Percentiles rank a stretch among this genome's conserved stretches.
These are phyloP conservation scores for Microthlaspi erraticum DNA, from an alignment of 345 rosid species.

Conservation along the genomic window DNA sequence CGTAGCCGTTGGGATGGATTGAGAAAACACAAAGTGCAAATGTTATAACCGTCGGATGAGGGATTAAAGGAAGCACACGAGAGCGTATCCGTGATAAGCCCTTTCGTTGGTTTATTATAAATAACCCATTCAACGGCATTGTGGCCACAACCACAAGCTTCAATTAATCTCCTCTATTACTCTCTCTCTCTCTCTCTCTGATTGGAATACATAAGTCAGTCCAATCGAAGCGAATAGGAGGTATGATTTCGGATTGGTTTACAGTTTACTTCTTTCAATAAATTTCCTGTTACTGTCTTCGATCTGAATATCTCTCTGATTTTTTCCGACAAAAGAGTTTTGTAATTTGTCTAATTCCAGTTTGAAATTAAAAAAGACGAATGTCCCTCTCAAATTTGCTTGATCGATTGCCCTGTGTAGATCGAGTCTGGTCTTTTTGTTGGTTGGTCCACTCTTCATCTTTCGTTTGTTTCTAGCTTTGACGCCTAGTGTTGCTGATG, in stretches of 20 bases:
- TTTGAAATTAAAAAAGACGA: neutral
- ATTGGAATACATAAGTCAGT: neutral
- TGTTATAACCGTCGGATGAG: slow-evolving; percentile 52
- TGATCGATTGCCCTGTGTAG: neutral
- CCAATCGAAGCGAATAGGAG: slow-evolving; percentile 22
- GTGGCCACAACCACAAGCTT: slow-evolving; percentile 1
- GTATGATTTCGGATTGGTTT: slow-evolving; percentile 2
- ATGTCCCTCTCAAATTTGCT: neutral
- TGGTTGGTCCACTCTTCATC: neutral
- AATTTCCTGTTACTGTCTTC: neutral
- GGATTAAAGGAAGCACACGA: slow-evolving; percentile 56
- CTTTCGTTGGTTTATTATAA: slow-evolving; percentile 5
- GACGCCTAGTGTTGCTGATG: neutral
- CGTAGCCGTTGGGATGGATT: slow-evolving; percentile 43
- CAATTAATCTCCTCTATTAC: slow-evolving; percentile 25
- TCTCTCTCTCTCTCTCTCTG: neutral
- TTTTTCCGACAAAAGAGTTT: neutral
- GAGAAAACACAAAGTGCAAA: slow-evolving; percentile 63
- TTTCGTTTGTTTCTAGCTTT: neutral
- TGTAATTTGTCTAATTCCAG: neutral
- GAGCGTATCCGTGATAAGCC: slow-evolving; percentile 33
- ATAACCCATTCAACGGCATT: slow-evolving; percentile 46
- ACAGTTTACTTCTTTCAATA: neutral
- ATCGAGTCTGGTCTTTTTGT: neutral
- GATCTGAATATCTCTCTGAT: neutral